A percentile compares a stretch with the other conserved stretches of the same genome.
Evolutionary conservation across 164 flowering plant species (phyloP).

Genomic region (Stephania cephalantha): DNA sequence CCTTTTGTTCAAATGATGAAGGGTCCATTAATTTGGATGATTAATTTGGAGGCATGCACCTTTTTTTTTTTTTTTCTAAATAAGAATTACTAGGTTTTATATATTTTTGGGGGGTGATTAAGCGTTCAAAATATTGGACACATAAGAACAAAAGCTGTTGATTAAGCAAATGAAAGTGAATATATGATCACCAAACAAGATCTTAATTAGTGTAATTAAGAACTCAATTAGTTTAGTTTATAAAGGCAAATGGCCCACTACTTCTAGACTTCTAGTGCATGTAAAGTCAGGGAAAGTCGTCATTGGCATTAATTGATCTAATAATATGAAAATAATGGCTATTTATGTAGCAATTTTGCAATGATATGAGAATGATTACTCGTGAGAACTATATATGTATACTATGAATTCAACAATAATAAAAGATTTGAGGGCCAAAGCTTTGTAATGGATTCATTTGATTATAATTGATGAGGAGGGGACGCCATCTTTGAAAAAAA

Average conservation of each 20-base stretch:
- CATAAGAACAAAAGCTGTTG: too few relatives aligned
- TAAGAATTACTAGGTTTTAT: too few relatives aligned
- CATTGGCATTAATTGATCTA: not conserved
- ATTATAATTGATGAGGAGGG: not conserved
- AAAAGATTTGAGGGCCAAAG: not conserved
- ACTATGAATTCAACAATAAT: too few relatives aligned
- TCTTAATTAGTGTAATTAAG: too few relatives aligned
- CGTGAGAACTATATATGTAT: not conserved
- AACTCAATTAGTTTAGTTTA: not conserved
- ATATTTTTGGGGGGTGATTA: too few relatives aligned
- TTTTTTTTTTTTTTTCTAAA: too few relatives aligned
- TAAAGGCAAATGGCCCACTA: not conserved
- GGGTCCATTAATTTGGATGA: too few relatives aligned
- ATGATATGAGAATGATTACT: not conserved
- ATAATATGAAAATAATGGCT: not conserved
- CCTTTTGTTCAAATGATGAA: too few relatives aligned
- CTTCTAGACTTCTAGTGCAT: too few relatives aligned
- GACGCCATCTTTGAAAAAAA: not conserved
- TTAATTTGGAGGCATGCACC: too few relatives aligned
- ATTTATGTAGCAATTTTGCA: not conserved
- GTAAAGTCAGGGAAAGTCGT: not conserved
- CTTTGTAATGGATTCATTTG: not conserved
- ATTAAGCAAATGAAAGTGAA: too few relatives aligned
- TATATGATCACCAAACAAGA: not conserved
- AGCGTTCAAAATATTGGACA: too few relatives aligned